phyloP scores from a whole-genome alignment of 352 stramenopile genomes.

The Peronospora destructor region DNA sequence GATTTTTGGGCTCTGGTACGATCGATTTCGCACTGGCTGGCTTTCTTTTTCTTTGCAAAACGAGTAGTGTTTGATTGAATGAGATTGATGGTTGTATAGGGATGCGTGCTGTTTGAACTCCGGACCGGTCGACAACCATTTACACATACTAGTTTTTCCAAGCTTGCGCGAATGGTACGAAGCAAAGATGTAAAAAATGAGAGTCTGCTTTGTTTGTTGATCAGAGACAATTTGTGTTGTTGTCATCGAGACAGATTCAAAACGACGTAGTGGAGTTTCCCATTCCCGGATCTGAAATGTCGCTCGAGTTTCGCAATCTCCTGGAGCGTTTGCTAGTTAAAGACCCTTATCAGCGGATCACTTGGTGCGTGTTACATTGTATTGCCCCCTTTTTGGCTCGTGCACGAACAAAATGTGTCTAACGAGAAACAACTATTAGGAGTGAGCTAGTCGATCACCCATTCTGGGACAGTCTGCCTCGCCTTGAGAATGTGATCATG shows the following conservation, averaged over 20 bases:
- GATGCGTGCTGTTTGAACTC: conserved; percentile 76
- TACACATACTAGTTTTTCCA: conserved; percentile 61
- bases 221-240: not conserved
- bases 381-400: not conserved
- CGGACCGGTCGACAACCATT: conserved; percentile 60
- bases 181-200: not conserved
- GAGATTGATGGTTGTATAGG: conserved; percentile 26
- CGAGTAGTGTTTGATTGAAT: not conserved
- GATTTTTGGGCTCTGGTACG: conserved; percentile 82
- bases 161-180: conserved; percentile 61
- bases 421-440: conserved; percentile 31
- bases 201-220: conserved; percentile 1
- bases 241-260: conserved; percentile 55
- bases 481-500: conserved; percentile 33
- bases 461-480: conserved; percentile 45
- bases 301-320: conserved; percentile 48
- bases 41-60: not conserved
- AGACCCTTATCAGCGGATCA: conserved; percentile 66
- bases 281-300: conserved; percentile 43
- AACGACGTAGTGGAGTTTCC: conserved; percentile 42
- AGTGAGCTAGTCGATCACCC: conserved; percentile 57
- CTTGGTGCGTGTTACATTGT: conserved; percentile 41
- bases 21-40: not conserved
- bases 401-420: conserved; percentile 1
- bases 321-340: conserved; percentile 54